Percentiles rank a stretch among this genome's conserved stretches.
phyloP scores from a whole-genome alignment of 192 early-diverging fungal genomes.

The Linnemannia elongata region DNA sequence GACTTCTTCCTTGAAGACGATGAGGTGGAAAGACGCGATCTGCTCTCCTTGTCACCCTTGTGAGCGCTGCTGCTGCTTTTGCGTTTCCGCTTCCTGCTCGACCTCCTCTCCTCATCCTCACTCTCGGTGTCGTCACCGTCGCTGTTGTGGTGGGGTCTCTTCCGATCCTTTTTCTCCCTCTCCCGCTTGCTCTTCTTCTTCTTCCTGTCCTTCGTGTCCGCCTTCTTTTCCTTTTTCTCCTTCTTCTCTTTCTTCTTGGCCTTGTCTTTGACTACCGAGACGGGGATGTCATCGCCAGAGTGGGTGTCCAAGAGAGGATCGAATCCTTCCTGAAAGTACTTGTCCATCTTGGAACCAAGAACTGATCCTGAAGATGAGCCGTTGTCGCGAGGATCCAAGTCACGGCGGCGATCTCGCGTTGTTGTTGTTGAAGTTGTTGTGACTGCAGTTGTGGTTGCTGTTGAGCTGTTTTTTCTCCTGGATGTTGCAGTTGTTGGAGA shows the following conservation, averaged over 20 bases:
- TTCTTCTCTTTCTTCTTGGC: slow-evolving; percentile 23
- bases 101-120: background rate
- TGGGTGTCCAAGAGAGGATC: slow-evolving; percentile 60
- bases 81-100: background rate
- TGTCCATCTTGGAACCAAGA: slow-evolving; percentile 67
- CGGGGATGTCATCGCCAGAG: slow-evolving; percentile 34
- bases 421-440: background rate
- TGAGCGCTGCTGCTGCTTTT: background rate
- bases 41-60: background rate
- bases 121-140: background rate
- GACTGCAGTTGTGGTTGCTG: background rate
- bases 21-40: background rate
- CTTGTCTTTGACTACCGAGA: slow-evolving; percentile 1
- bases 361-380: slow-evolving; percentile 33
- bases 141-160: background rate
- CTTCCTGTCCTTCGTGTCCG: slow-evolving; percentile 37
- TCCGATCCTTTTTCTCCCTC: slow-evolving; percentile 26
- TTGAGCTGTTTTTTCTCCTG: background rate
- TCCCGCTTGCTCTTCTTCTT: slow-evolving; percentile 15
- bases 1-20: slow-evolving; percentile 9
- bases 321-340: slow-evolving; percentile 67
- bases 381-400: background rate
- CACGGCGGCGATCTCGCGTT: background rate
- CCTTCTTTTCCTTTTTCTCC: slow-evolving; percentile 33
- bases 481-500: slow-evolving; percentile 8